phyloP scores from a whole-genome alignment of 2,329 filamentous ascomycete species.

The Amauroascus niger region DNA sequence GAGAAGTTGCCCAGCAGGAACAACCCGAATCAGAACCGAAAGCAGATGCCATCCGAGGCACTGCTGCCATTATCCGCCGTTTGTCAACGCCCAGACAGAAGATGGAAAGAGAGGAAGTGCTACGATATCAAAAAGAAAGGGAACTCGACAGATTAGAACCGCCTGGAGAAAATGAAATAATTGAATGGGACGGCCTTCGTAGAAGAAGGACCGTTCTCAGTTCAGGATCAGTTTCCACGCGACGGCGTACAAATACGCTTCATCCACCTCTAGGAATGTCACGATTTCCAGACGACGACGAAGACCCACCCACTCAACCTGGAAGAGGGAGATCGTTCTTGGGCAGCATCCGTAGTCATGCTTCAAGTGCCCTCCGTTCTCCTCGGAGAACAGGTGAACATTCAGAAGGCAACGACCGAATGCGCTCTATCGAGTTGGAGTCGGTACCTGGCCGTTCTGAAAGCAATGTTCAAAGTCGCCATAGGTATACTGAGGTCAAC shows the following conservation, averaged over 20 bases:
- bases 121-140: conserved; percentile 69
- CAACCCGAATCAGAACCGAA: conserved; percentile 95
- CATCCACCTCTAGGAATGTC: conserved; percentile 85
- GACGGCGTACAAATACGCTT: conserved; percentile 37
- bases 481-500: conserved; percentile 1
- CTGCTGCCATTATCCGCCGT: conserved; percentile 76
- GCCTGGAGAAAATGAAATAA: conserved; percentile 66
- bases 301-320: conserved; percentile 35
- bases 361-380: conserved; percentile 25
- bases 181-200: conserved; percentile 87
- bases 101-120: conserved; percentile 70
- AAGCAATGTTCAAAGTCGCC: neutral
- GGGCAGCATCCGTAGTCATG: conserved; percentile 30
- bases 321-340: conserved; percentile 30
- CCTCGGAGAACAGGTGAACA: neutral
- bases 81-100: conserved; percentile 66
- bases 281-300: conserved; percentile 59
- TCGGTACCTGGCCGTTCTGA: neutral
- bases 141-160: conserved; percentile 59
- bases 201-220: conserved; percentile 54
- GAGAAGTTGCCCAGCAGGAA: conserved; percentile 88
- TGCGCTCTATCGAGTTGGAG: conserved; percentile 2
- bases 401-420: neutral
- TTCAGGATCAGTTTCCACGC: conserved; percentile 35
- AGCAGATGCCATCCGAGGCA: conserved; percentile 86